Conservation (phyloP, 176 grass and related monocot genomes). For the Zoysia pacifica region DNA sequence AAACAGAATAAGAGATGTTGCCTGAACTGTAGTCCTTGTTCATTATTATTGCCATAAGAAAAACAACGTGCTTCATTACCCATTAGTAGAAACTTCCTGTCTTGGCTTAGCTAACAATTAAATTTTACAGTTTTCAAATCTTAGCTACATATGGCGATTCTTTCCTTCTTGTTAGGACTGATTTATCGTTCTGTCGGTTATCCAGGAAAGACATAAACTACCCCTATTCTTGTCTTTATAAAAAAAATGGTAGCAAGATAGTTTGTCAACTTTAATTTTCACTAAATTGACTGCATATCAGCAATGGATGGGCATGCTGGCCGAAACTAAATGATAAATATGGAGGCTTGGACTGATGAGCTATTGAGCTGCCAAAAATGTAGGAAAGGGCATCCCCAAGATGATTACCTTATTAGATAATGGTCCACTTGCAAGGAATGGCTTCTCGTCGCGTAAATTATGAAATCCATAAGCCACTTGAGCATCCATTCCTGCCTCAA, state of each 20-base stretch:
- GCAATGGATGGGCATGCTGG: slow-evolving; percentile 9
- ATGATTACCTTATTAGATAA: slow-evolving; percentile 92
- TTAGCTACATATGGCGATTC: no score
- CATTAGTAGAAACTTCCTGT: not conserved
- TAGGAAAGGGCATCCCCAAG: not conserved
- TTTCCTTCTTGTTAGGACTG: not conserved
- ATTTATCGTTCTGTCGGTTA: not conserved
- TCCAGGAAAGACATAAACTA: not conserved
- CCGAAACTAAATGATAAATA: slow-evolving; percentile 2
- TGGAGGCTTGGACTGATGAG: not conserved
- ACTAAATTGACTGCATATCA: not conserved
- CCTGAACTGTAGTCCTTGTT: not conserved
- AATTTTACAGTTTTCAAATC: not conserved
- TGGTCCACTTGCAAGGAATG: slow-evolving; percentile 86
- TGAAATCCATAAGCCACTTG: slow-evolving; percentile 98
- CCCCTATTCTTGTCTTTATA: not conserved
- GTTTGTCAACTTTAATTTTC: slow-evolving; percentile 12
- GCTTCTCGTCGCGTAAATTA: slow-evolving; percentile 81
- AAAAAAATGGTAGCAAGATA: not conserved
- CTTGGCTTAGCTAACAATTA: not conserved
- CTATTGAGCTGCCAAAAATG: slow-evolving; percentile 24
- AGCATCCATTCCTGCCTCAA: slow-evolving; percentile 90
- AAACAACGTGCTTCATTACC: no score
- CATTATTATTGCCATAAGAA: not conserved
- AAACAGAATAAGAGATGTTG: not conserved